phyloP scores from a whole-genome alignment of 2,329 filamentous ascomycete species.

The Penicillium expansum region DNA sequence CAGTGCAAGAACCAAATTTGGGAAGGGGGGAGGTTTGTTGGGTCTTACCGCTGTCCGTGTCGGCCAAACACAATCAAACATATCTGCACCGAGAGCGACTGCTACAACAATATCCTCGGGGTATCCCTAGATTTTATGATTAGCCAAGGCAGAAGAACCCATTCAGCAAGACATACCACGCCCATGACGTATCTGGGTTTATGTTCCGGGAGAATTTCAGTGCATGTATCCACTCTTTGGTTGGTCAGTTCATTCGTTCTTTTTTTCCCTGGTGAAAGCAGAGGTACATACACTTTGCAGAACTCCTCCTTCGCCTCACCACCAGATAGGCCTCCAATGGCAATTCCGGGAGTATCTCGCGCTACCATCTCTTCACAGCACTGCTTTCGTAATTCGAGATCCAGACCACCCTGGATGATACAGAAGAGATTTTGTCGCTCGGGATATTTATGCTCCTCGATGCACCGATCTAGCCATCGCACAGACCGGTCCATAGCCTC shows the following conservation, averaged over 20 bases:
- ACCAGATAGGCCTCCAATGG: conserved; percentile 90
- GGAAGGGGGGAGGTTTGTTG: background rate
- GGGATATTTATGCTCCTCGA: conserved; percentile 81
- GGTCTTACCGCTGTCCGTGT: conserved; percentile 74
- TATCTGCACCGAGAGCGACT: conserved; percentile 90
- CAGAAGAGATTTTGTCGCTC: conserved; percentile 91
- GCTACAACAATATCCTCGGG: conserved; percentile 94
- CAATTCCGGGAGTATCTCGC: conserved; percentile 89
- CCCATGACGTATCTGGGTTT: conserved; percentile 99
- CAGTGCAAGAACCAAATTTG: background rate
- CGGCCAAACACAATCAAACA: conserved; percentile 99
- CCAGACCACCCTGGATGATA: conserved; percentile 94
- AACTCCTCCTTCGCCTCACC: conserved; percentile 93
- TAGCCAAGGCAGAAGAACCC: background rate
- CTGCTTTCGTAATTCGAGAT: conserved; percentile 77
- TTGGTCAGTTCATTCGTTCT: conserved; percentile 4
- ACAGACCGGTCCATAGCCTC: conserved; percentile 94
- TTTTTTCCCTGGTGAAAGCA: background rate
- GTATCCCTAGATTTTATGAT: conserved; percentile 61
- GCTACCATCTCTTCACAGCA: conserved; percentile 86
- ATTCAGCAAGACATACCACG: conserved; percentile 56
- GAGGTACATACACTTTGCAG: conserved; percentile 64
- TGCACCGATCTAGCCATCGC: conserved; percentile 93
- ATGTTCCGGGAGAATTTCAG: conserved; percentile 74
- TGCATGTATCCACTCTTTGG: conserved; percentile 72